Percentiles rank a stretch among this genome's conserved stretches.
Conservation (phyloP, 768 basidiomycete species). For the Tephrocybe sp. region DNA sequence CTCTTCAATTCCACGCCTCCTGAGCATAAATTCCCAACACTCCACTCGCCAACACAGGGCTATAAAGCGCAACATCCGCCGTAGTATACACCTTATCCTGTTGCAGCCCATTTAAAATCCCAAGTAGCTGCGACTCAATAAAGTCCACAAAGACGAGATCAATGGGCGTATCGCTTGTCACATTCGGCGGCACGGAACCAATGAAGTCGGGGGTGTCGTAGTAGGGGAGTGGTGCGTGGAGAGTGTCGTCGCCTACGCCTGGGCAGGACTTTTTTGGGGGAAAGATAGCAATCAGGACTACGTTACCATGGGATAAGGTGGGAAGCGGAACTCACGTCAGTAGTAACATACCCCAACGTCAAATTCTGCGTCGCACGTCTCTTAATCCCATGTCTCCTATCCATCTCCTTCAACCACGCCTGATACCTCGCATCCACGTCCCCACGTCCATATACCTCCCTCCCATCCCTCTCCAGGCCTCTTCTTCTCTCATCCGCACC, state of each 20-base stretch:
- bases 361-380: constrained; percentile 45
- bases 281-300: no score
- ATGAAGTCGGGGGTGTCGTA: constrained; percentile 57
- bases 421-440: constrained; percentile 8
- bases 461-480: constrained; percentile 26
- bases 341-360: constrained; percentile 76
- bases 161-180: constrained; percentile 47
- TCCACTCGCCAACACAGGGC: constrained; percentile 44
- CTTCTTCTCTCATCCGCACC: constrained; percentile 3
- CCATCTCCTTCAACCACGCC: constrained; percentile 61
- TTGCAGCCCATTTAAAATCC: constrained; percentile 58
- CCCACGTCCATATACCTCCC: constrained; percentile 24
- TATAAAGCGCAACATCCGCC: constrained; percentile 43
- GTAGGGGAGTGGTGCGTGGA: constrained; percentile 60
- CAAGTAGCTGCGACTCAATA: constrained; percentile 50
- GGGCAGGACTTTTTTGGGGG: constrained; percentile 78
- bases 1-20: constrained; percentile 43
- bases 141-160: constrained; percentile 81
- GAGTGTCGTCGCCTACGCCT: constrained; percentile 70
- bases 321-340: constrained; percentile 3
- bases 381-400: constrained; percentile 31
- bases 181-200: constrained; percentile 49
- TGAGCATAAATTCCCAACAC: constrained; percentile 60
- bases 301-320: no score
- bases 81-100: constrained; percentile 45